Evolutionary conservation across 495 filamentous ascomycete genomes (phyloP).

Genomic region (Jackrogersella multiformis): DNA sequence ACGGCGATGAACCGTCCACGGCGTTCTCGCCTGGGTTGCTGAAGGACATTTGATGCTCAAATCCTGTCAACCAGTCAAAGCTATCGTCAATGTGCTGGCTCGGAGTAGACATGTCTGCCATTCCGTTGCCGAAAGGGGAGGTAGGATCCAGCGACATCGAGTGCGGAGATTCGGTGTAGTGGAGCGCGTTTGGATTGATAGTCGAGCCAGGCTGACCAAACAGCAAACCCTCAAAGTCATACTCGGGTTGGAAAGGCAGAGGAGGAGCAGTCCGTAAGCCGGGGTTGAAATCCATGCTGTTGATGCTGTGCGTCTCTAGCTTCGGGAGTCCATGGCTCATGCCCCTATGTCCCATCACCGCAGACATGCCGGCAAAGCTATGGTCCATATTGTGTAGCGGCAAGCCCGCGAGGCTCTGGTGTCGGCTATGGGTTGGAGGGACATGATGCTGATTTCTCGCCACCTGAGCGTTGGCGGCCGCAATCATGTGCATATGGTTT

Average conservation of each 20-base stretch:
- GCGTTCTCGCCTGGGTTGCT: constrained; percentile 75
- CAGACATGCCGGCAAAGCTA: constrained; percentile 74
- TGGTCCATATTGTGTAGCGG: constrained; percentile 67
- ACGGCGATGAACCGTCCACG: constrained; percentile 92
- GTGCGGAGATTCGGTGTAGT: constrained; percentile 86
- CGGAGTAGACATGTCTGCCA: constrained; percentile 63
- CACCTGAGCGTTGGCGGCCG: constrained; percentile 61
- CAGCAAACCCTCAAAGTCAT: constrained; percentile 78
- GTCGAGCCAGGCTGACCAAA: constrained; percentile 73
- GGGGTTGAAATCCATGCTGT: constrained; percentile 64
- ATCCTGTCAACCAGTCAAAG: constrained; percentile 88
- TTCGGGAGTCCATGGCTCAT: constrained; percentile 76
- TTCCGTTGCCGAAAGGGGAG: constrained; percentile 76
- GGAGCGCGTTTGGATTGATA: constrained; percentile 95
- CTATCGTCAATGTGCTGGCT: constrained; percentile 75
- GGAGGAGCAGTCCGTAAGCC: constrained; percentile 84
- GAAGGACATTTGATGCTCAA: constrained; percentile 79
- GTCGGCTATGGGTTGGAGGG: constrained; percentile 67
- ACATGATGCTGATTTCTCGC: constrained; percentile 64
- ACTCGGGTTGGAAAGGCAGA: constrained; percentile 72
- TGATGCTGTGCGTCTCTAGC: constrained; percentile 77
- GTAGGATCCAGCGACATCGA: constrained; percentile 74
- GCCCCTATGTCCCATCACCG: constrained; percentile 69
- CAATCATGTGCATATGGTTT: constrained; percentile 73
- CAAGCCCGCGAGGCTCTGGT: constrained; percentile 72